Evolutionary conservation across 345 rosid genomes (phyloP).

Genomic region (Citrus australasica): DNA sequence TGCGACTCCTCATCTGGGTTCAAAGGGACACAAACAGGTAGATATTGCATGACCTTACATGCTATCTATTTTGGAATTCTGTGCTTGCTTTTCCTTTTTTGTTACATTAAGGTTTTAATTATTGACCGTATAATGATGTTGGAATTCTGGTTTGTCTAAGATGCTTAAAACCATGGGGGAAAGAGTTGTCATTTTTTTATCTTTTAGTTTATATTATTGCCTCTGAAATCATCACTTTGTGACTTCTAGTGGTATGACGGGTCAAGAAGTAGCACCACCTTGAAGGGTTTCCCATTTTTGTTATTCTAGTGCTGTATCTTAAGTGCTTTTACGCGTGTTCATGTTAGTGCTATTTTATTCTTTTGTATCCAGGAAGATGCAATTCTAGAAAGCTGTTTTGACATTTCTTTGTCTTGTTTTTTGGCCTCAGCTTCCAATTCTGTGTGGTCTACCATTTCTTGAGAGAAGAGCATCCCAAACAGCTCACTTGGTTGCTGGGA

Average conservation of each 20-base stretch:
- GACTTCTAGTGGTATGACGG: not conserved
- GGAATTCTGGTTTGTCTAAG: not conserved
- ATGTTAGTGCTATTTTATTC: not conserved
- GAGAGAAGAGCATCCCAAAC: slow-evolving; percentile 84
- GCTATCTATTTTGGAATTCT: not conserved
- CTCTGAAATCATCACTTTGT: not conserved
- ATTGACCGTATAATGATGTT: not conserved
- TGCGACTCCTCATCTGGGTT: slow-evolving; percentile 99
- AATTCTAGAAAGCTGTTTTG: not conserved
- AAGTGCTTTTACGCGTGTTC: not conserved
- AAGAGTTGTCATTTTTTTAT: not conserved
- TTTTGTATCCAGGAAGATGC: not conserved
- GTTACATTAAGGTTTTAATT: not conserved
- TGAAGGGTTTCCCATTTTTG: not conserved
- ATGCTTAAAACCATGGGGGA: not conserved
- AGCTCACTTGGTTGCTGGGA: slow-evolving; percentile 83
- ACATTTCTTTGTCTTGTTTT: not conserved
- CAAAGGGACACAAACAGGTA: slow-evolving; percentile 88
- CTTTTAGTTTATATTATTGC: not conserved
- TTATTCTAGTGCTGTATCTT: not conserved
- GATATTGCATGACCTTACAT: slow-evolving; percentile 6
- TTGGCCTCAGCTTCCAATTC: slow-evolving; percentile 70
- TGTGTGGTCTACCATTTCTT: slow-evolving; percentile 87
- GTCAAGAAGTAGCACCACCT: not conserved
- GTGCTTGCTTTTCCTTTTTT: not conserved